phyloP scores from a whole-genome alignment of 345 rosid genomes.

The Gynandropsis gynandra region DNA sequence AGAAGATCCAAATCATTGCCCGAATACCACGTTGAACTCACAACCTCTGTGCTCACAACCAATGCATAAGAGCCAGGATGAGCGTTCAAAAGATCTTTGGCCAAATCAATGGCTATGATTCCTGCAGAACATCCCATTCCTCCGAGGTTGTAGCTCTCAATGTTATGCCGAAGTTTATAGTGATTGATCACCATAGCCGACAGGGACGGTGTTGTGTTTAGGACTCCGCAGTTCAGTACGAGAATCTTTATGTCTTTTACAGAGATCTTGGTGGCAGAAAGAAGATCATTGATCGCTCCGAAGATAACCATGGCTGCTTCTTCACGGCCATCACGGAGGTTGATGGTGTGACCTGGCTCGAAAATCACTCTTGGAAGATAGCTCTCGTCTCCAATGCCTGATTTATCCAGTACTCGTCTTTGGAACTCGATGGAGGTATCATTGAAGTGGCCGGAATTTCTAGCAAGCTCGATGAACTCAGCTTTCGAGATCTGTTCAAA shows the following conservation, averaged over 20 bases:
- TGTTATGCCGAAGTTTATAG: conserved; percentile 54
- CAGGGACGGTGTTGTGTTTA: conserved; percentile 60
- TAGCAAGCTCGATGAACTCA: conserved; percentile 45
- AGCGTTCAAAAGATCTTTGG: conserved; percentile 45
- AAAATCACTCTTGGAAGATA: conserved; percentile 54
- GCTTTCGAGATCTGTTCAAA: conserved; percentile 43
- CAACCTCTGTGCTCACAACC: conserved; percentile 60
- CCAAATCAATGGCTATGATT: conserved; percentile 59
- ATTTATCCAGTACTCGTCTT: conserved; percentile 36
- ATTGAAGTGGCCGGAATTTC: conserved; percentile 48
- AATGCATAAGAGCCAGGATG: conserved; percentile 52
- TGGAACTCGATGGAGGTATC: conserved; percentile 49
- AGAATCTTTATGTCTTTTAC: conserved; percentile 49
- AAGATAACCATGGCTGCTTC: conserved; percentile 64
- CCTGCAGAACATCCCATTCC: conserved; percentile 85
- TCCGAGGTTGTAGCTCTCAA: conserved; percentile 65
- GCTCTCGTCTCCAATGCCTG: conserved; percentile 71
- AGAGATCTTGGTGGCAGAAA: conserved; percentile 40
- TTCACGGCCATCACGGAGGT: conserved; percentile 49
- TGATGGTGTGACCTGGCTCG: conserved; percentile 31
- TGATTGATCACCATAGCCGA: conserved; percentile 68
- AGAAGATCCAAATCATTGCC: conserved; percentile 55
- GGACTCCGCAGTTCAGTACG: conserved; percentile 58
- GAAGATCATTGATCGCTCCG: conserved; percentile 56
- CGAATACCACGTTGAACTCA: conserved; percentile 50